phyloP scores from a whole-genome alignment of 257 asterid genomes.

The Solanum dulcamara region DNA sequence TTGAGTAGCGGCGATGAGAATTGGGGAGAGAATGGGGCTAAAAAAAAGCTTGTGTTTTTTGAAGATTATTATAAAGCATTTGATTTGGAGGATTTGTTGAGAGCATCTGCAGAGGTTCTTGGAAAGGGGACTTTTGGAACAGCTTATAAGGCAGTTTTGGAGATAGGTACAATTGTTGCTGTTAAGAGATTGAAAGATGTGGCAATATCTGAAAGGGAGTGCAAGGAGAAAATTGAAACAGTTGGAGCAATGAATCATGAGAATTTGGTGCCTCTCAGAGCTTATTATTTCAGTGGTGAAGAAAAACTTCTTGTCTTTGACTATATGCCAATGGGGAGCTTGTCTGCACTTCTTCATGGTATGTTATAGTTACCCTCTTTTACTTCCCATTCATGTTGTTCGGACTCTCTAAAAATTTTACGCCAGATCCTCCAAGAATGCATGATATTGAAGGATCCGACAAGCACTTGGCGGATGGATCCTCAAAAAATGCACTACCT shows the following conservation, averaged over 20 bases:
- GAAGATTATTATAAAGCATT: conserved; percentile 14
- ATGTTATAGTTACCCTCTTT: background rate
- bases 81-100: conserved; percentile 32
- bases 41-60: conserved; percentile 19
- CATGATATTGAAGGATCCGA: background rate
- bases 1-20: conserved; percentile 14
- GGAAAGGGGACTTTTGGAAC: conserved; percentile 44
- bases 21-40: conserved; percentile 15
- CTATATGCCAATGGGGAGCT: conserved; percentile 85
- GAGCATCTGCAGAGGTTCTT: conserved; percentile 38
- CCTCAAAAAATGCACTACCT: background rate
- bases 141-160: conserved; percentile 81
- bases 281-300: conserved; percentile 73
- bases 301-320: conserved; percentile 89
- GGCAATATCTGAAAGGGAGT: conserved; percentile 39
- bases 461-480: background rate
- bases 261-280: conserved; percentile 75
- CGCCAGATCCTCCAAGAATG: rapidly evolving
- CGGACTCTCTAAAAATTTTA: background rate
- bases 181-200: conserved; percentile 91
- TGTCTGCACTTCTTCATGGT: conserved; percentile 88
- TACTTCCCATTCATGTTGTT: background rate
- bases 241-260: conserved; percentile 71
- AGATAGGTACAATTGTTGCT: conserved; percentile 66
- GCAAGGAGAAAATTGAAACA: conserved; percentile 55